A percentile compares a stretch with the other conserved stretches of the same genome.
Conservation (phyloP, 2,329 filamentous ascomycete genomes). For the Mycocentrospora acerina region DNA sequence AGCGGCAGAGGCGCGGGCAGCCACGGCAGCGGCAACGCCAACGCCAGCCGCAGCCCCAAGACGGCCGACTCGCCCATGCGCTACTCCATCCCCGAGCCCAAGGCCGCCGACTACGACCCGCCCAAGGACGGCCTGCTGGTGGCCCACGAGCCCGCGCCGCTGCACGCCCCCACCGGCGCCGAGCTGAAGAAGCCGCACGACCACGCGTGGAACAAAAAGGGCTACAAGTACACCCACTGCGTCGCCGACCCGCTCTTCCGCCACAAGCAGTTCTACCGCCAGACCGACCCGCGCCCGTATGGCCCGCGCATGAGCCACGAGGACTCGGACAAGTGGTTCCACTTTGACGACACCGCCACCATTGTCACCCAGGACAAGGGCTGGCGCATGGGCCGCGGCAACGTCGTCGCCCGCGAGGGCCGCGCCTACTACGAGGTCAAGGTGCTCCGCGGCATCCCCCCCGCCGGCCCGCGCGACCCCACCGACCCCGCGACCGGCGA, state of each 20-base stretch:
- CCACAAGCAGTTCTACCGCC: slow-evolving; percentile 83
- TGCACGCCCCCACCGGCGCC: slow-evolving; percentile 45
- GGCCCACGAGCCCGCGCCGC: slow-evolving; percentile 49
- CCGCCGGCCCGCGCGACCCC: slow-evolving; percentile 44
- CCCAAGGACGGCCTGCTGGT: slow-evolving; percentile 51
- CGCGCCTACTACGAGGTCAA: slow-evolving; percentile 94
- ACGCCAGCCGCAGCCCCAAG: slow-evolving; percentile 30
- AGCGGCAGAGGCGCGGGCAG: no score
- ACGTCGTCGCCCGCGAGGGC: slow-evolving; percentile 86
- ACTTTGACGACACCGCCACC: slow-evolving; percentile 71
- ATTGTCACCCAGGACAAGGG: slow-evolving; percentile 89
- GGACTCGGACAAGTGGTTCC: slow-evolving; percentile 82
- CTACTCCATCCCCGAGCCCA: slow-evolving; percentile 53
- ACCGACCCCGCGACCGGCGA: slow-evolving; percentile 37
- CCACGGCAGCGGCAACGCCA: no score
- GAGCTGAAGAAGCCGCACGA: slow-evolving; percentile 53
- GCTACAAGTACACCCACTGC: slow-evolving; percentile 86
- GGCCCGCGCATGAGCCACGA: slow-evolving; percentile 87
- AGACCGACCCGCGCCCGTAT: slow-evolving; percentile 82
- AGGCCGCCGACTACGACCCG: slow-evolving; percentile 50
- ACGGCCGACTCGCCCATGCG: slow-evolving; percentile 51
- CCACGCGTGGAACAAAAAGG: slow-evolving; percentile 64
- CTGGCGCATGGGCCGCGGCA: slow-evolving; percentile 86
- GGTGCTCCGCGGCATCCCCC: slow-evolving; percentile 73
- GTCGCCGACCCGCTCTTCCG: slow-evolving; percentile 87